Conservation (phyloP, 2,329 filamentous ascomycete species). For the Pseudogymnoascus sp. region DNA sequence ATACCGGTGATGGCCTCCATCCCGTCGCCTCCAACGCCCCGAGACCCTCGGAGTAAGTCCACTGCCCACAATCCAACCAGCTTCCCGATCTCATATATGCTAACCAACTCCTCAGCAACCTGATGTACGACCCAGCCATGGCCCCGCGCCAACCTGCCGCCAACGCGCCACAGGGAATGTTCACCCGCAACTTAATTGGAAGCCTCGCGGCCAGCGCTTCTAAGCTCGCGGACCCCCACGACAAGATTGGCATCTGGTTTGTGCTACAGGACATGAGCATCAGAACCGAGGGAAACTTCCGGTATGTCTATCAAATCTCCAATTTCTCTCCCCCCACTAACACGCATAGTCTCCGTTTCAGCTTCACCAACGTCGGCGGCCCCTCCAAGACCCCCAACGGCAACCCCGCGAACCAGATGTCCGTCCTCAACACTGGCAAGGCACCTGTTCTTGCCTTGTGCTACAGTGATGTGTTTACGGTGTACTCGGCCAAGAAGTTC, state of each 20-base stretch:
- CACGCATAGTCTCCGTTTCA: conserved; percentile 49
- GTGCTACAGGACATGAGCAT: conserved; percentile 93
- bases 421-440: conserved; percentile 60
- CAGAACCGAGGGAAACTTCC: conserved; percentile 81
- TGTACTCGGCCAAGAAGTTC: conserved; percentile 97
- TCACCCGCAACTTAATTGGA: conserved; percentile 89
- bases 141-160: conserved; percentile 10
- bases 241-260: conserved; percentile 90
- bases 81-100: conserved; percentile 15
- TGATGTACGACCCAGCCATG: conserved; percentile 12
- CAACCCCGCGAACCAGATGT: conserved; percentile 33
- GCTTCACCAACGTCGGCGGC: conserved; percentile 76
- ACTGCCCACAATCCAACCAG: background rate
- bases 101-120: background rate
- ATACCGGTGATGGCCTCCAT: conserved; percentile 9
- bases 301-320: conserved; percentile 44
- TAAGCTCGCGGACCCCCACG: conserved; percentile 66
- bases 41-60: conserved; percentile 6
- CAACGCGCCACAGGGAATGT: conserved; percentile 66
- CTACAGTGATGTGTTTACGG: conserved; percentile 84
- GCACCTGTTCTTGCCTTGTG: conserved; percentile 76
- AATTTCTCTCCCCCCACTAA: background rate
- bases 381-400: conserved; percentile 31
- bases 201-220: conserved; percentile 85
- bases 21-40: conserved; percentile 11